Evolutionary conservation across 495 filamentous ascomycete species (phyloP).

Genomic region (Neurospora sp.): DNA sequence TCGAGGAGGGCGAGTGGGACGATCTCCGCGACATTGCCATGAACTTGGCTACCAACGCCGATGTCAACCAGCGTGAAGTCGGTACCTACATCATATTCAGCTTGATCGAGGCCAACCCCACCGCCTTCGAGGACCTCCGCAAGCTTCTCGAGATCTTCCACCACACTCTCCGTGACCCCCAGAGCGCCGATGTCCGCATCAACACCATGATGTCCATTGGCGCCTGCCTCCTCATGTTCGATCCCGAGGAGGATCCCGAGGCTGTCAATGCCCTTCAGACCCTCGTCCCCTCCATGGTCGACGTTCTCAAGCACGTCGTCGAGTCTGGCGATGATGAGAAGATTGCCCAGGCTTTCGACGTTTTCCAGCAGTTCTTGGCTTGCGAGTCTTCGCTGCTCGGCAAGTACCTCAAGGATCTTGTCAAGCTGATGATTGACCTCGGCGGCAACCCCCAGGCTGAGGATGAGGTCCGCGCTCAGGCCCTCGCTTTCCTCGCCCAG

Average conservation of each 20-base stretch:
- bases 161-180: constrained; percentile 80
- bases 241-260: constrained; percentile 70
- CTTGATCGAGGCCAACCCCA: constrained; percentile 73
- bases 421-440: constrained; percentile 90
- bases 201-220: constrained; percentile 93
- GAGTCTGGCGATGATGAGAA: constrained; percentile 72
- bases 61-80: constrained; percentile 74
- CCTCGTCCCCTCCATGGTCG: constrained; percentile 79
- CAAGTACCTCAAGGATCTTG: constrained; percentile 76
- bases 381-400: constrained; percentile 79
- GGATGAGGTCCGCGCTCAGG: constrained; percentile 79
- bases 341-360: constrained; percentile 83
- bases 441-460: constrained; percentile 61
- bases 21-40: constrained; percentile 68
- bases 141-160: constrained; percentile 76
- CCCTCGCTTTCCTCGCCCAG: constrained; percentile 88
- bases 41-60: constrained; percentile 57
- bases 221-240: constrained; percentile 75
- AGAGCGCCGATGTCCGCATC: constrained; percentile 83
- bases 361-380: constrained; percentile 90
- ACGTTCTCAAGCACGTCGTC: constrained; percentile 74
- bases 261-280: constrained; percentile 63
- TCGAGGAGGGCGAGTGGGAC: constrained; percentile 77
- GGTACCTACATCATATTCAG: constrained; percentile 89
- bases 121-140: constrained; percentile 64